Evolutionary conservation across 768 basidiomycete species (phyloP), one percentile per base, ranked within the genome.

Genomic region (Udeniomyces megalosporus): DNA sequence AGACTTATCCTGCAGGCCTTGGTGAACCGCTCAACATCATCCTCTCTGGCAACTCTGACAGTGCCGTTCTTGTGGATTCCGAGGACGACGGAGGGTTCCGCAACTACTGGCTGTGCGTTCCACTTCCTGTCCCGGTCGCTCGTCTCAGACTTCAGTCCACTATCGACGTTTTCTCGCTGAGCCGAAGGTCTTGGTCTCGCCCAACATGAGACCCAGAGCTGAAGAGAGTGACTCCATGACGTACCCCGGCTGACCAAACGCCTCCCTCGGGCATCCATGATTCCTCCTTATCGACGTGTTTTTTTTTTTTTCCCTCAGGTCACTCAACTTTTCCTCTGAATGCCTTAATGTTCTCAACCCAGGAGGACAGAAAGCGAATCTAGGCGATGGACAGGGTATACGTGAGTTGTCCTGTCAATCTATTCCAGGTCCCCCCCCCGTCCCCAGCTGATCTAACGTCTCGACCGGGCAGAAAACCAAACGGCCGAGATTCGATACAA

Each of bases 21-120:
- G 88, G 88, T 38, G 91, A 93, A 75, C 90, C 90, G 5, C 73
- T 93, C 48, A 95, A 95, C 68, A 77, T 78, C 58, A 86, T 95
- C 68, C 75, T 95, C 24, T 83, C 85, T 26, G 85, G 79, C 10
- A 77, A 82, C 49, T 93, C 90, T 3, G 85, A 88, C 68, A 64
- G 77, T 3, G 76, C 73, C 4, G 85, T 92, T 1, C 78, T 74
- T 35, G 77, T 80, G 26, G 80, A 84, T 66, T 75, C 76, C 17
- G 71, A 80, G 67, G 68, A 70, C 2, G 72, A 84, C 52, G 90
- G 90, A 15, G 88, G 90, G 3, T 74, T 90, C 56, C 77, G 81
- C 44, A 93, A 91, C 70, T 92, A 84, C 74, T 86, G 82, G 70
- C 74, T 83, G 87, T 89, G 68, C n/a, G n/a, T n/a, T n/a, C 67